Conservation (phyloP, 352 stramenopile genomes). For the Pythium rishiriense region DNA sequence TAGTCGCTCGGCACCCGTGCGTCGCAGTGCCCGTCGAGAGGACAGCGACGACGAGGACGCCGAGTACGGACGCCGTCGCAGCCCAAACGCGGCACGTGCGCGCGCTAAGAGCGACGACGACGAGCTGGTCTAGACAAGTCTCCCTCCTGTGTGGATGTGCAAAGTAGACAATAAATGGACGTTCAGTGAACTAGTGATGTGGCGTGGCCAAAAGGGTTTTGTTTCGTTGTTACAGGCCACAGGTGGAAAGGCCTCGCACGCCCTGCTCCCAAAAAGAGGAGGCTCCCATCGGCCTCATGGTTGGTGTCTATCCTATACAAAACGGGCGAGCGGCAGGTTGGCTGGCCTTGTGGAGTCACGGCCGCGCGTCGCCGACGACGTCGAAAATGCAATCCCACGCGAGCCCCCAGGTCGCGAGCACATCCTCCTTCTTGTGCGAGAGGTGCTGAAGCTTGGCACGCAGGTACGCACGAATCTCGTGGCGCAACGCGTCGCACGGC, state of each 20-base stretch:
- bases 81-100: background rate
- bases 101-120: slow-evolving; percentile 12
- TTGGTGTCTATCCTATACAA: background rate
- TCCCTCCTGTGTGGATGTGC: background rate
- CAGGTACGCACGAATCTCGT: slow-evolving; percentile 65
- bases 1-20: background rate
- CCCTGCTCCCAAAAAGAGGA: background rate
- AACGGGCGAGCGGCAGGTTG: no score
- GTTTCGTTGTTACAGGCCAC: background rate
- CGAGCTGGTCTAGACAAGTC: slow-evolving; percentile 23
- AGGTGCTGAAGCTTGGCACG: slow-evolving; percentile 59
- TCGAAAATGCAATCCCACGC: slow-evolving; percentile 70
- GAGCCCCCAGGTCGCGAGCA: slow-evolving; percentile 63
- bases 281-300: slow-evolving; percentile 3
- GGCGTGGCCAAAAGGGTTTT: background rate
- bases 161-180: background rate
- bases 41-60: slow-evolving; percentile 31
- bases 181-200: no score
- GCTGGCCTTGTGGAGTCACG: background rate
- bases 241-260: no score
- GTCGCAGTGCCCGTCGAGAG: background rate
- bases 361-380: slow-evolving; percentile 27
- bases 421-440: slow-evolving; percentile 46
- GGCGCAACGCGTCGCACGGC: slow-evolving; percentile 50
- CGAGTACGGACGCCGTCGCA: slow-evolving; percentile 30